Percentiles rank a stretch among this genome's conserved stretches.
phyloP scores from a whole-genome alignment of 73 alveolate species.

The Paramecium pentaurelia region DNA sequence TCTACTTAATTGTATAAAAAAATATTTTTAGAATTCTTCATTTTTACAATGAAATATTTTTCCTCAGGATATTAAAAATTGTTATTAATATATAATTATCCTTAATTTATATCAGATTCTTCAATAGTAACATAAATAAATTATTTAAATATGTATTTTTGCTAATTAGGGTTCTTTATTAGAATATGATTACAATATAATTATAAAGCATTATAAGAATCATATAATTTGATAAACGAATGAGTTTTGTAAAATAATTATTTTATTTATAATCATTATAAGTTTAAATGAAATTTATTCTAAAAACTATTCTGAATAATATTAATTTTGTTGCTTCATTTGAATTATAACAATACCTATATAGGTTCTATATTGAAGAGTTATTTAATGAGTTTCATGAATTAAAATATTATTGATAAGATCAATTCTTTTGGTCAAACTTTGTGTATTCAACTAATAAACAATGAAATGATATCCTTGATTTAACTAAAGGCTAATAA shows the following conservation, averaged over 20 bases:
- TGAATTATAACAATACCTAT: neutral
- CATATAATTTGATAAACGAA: too few relatives aligned
- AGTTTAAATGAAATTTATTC: neutral
- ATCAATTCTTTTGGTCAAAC: neutral
- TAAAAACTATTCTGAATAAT: neutral
- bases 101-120: too few relatives aligned
- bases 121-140: too few relatives aligned
- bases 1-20: too few relatives aligned
- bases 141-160: too few relatives aligned
- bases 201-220: too few relatives aligned
- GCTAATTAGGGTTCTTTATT: neutral
- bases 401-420: conserved; percentile 21
- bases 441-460: neutral
- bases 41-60: too few relatives aligned
- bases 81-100: too few relatives aligned
- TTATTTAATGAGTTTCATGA: conserved; percentile 26
- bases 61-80: too few relatives aligned
- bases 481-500: neutral
- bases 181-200: neutral
- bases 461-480: neutral
- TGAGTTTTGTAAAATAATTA: neutral
- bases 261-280: neutral
- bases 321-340: neutral
- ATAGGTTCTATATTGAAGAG: neutral
- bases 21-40: too few relatives aligned